Evolutionary conservation across 768 basidiomycete genomes (phyloP), one percentile per base, ranked within the genome.

Genomic region (Kwoniella bestiolae): DNA sequence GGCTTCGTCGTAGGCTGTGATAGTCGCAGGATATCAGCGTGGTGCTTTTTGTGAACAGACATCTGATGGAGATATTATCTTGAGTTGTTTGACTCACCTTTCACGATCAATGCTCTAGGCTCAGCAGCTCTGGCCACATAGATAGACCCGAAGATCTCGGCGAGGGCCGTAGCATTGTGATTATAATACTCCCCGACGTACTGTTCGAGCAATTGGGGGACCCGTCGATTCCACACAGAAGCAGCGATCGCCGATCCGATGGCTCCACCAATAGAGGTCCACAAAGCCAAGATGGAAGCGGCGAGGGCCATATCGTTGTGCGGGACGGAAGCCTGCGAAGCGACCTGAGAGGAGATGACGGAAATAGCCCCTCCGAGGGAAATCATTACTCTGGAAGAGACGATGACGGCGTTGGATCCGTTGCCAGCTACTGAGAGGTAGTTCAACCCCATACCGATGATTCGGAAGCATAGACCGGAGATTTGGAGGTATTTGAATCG

Each of bases 251-350:
- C 82, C 0, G 71, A 74, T 0, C 79, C 81, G 58, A 82, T 76
- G 0, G 79, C 71, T 41, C 78, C 78, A 18, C 82, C 83, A 31
- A 83, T 75, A 45, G 79, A 76, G 14, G 82, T 80, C 71, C 80
- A 82, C n/a, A 83, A 69, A 9, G 78, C 69, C 12, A 82, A 65
- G 32, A 82, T 65, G 1, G 83, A 78, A 28, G 77, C 81, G 31
- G 81, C 81, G 5, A 78, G 63, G 0, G 82, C 82, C 56, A 83
- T 70, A 64, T 82, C 80, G 59, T 78, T 74, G 64, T 81, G 82
- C 9, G 81, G 79, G 1, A 83, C 82, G 2, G 73, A 79, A 3
- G 76, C 82, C 62, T 83, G 82, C 0, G 75, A 69, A 16, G 80
- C 75, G 46, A 82, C 70, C 60, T 83, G 81, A 16, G 70, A 68